Base-by-base conservation (phyloP, 2,329 filamentous ascomycete genomes). In the Byssochlamys sp. region DNA sequence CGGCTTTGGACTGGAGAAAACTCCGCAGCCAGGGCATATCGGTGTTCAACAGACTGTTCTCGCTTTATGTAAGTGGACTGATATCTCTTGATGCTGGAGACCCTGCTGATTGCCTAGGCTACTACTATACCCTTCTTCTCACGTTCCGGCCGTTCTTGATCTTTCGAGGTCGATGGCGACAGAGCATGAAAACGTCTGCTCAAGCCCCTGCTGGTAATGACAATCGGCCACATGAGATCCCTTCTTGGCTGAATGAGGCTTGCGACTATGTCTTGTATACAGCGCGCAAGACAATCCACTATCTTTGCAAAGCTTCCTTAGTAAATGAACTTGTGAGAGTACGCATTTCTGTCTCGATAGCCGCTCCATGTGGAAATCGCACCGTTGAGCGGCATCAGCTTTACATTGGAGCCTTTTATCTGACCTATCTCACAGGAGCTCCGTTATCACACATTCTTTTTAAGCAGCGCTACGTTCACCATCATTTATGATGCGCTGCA, bases 111-210 rank as follows among this genome's bases (percentile, higher is more conserved):
- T 19, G 19, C 19, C n/a, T 45, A 78, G 76, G 77, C 45, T 78
- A 78, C 51, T 73, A 77, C 29, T 74, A 75, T 53, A 75, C 73
- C 1, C 59, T 77, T 1, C 61, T 77, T 2, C 58, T 78, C 5
- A 77, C 74, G 0, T 78, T 77, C 55, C 70, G 76, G 0, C 76
- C 76, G 3, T 78, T 78, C 56, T 57, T 78, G 27, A 75, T 78
- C 7, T 70, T 78, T 25, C 69, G 75, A 19, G 75, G 75, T 3
- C 75, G 76, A 57, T 66, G 75, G 61, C 72, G 69, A 53, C 67
- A 71, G 7, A 71, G 75, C 33, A 63, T 58, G 57, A 65, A 64
- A 19, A 7, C n/a, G 2, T 45, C 39, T 6, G 52, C 31, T 11
- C 24, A 12, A 57, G 28, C 57, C 4, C 35, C 58, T n/a, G 52